These are phyloP conservation scores for Rubia occidens DNA, from an alignment of 305 asterid genomes.

Conservation along the genomic window DNA sequence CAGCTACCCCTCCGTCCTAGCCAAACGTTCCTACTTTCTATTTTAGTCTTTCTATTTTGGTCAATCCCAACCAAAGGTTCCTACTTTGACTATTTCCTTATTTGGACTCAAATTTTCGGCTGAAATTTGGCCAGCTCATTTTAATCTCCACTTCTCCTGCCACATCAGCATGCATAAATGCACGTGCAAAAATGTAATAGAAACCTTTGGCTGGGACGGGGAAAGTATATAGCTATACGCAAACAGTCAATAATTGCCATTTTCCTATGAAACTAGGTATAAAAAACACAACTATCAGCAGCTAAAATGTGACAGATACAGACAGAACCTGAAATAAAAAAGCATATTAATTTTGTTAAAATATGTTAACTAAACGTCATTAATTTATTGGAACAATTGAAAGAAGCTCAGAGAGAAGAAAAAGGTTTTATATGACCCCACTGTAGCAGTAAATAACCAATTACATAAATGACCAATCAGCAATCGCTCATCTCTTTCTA, in stretches of 20 bases:
- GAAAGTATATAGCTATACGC: too few relatives aligned
- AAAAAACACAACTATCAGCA: neutral
- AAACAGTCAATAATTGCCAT: neutral
- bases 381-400: neutral
- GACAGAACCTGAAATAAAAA: neutral
- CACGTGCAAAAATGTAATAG: too few relatives aligned
- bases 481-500: neutral
- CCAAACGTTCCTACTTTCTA: too few relatives aligned
- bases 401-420: constrained; percentile 6
- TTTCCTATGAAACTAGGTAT: neutral
- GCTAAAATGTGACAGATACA: neutral
- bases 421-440: neutral
- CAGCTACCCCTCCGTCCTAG: too few relatives aligned
- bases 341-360: neutral
- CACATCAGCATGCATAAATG: too few relatives aligned
- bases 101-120: too few relatives aligned
- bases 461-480: neutral
- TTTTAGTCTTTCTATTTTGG: too few relatives aligned
- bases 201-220: too few relatives aligned
- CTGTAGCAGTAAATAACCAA: neutral
- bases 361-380: neutral
- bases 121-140: too few relatives aligned
- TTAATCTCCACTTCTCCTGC: too few relatives aligned
- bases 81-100: too few relatives aligned
- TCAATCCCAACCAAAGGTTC: too few relatives aligned